phyloP scores from a whole-genome alignment of 2,329 filamentous ascomycete genomes.

The Escovopsis sp. region DNA sequence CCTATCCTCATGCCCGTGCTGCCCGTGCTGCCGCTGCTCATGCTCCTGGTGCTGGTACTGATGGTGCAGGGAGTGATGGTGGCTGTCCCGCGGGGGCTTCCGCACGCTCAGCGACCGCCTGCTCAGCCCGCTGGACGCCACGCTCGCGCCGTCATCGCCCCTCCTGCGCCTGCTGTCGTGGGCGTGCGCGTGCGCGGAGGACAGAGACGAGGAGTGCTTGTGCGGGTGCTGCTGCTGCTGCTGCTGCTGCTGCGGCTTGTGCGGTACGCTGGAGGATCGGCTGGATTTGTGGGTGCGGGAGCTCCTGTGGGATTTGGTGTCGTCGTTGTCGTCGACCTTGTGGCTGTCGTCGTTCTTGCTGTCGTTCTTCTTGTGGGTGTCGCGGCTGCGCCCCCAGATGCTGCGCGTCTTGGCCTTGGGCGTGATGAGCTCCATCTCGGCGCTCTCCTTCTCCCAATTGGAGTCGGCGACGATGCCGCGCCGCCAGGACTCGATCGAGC shows the following conservation, averaged over 20 bases:
- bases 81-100: conserved; percentile 16
- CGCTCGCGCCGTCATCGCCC: conserved; percentile 16
- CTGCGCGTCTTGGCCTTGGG: conserved; percentile 24
- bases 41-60: too few relatives aligned
- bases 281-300: conserved; percentile 16
- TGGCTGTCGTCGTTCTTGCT: conserved; percentile 24
- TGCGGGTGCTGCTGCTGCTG: conserved; percentile 9
- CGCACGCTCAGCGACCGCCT: conserved; percentile 16
- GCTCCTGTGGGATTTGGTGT: conserved; percentile 22
- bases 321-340: conserved; percentile 24
- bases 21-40: conserved; percentile 6
- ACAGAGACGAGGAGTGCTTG: conserved; percentile 9
- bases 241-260: conserved; percentile 12
- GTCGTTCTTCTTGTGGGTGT: conserved; percentile 8
- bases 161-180: conserved; percentile 7
- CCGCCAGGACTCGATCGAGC: conserved; percentile 42
- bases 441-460: conserved; percentile 25
- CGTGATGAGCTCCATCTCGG: conserved; percentile 42
- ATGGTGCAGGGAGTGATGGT: too few relatives aligned
- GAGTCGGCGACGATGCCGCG: conserved; percentile 32
- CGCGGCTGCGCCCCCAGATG: conserved; percentile 19
- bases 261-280: conserved; percentile 12
- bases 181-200: conserved; percentile 13
- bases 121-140: conserved; percentile 17
- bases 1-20: too few relatives aligned